Evolutionary conservation across 2,329 filamentous ascomycete genomes (phyloP).

Genomic region (Didymella segeticola): DNA sequence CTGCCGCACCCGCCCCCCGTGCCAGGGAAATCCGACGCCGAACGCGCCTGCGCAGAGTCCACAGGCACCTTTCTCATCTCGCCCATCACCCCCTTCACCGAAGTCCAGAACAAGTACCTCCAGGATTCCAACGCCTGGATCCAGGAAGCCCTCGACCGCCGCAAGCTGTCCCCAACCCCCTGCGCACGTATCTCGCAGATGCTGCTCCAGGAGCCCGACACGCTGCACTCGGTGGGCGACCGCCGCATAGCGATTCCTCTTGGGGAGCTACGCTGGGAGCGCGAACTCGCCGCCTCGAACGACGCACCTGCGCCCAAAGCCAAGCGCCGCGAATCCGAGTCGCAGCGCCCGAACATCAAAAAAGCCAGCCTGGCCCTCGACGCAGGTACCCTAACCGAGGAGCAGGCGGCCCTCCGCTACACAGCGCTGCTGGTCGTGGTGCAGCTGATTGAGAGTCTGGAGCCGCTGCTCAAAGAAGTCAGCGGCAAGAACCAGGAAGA

Average conservation of each 20-base stretch:
- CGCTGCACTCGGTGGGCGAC: constrained; percentile 71
- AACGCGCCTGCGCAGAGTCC: constrained; percentile 68
- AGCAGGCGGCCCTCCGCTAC: constrained; percentile 75
- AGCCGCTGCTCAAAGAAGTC: constrained; percentile 79
- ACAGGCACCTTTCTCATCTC: constrained; percentile 85
- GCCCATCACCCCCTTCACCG: constrained; percentile 80
- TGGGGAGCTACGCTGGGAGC: constrained; percentile 85
- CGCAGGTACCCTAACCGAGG: constrained; percentile 64
- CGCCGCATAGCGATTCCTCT: constrained; percentile 86
- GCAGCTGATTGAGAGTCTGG: constrained; percentile 83
- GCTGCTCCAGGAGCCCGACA: constrained; percentile 80
- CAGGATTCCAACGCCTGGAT: constrained; percentile 86
- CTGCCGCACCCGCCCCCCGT: constrained; percentile 75
- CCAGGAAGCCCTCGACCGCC: constrained; percentile 73
- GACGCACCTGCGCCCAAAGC: constrained; percentile 19
- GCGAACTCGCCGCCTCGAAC: constrained; percentile 61
- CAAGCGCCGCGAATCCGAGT: constrained; percentile 65
- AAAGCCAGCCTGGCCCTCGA: constrained; percentile 42
- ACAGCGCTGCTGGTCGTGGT: constrained; percentile 84
- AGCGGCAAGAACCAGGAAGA: constrained; percentile 89
- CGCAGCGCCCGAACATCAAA: constrained; percentile 38
- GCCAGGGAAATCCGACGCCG: constrained; percentile 64
- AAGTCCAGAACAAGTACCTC: constrained; percentile 81
- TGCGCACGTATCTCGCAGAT: constrained; percentile 79
- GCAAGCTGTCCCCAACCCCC: constrained; percentile 74